Percentiles rank a stretch among this genome's conserved stretches.
Conservation (phyloP, 2,329 filamentous ascomycete species). For the Waltergamsia citrina region DNA sequence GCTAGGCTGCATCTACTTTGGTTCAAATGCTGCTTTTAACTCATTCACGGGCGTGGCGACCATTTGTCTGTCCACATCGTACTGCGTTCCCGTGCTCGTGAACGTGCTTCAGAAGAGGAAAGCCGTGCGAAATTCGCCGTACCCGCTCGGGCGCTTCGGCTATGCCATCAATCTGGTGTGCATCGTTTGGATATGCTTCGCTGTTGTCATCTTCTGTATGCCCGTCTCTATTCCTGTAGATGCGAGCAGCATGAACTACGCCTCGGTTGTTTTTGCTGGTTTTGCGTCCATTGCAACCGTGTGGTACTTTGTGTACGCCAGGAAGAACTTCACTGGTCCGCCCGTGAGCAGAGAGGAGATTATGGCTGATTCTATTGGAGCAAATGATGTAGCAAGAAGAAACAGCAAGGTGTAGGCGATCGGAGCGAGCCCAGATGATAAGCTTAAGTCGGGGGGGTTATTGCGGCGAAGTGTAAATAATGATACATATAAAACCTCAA, state of each 20-base stretch:
- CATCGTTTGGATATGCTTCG: slow-evolving; percentile 60
- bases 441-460: too few species aligned
- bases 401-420: too few species aligned
- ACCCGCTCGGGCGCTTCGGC: slow-evolving; percentile 60
- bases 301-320: slow-evolving; percentile 55
- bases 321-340: slow-evolving; percentile 56
- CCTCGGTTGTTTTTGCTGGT: slow-evolving; percentile 54
- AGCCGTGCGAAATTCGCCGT: slow-evolving; percentile 55
- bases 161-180: slow-evolving; percentile 58
- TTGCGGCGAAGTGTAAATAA: too few species aligned
- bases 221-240: slow-evolving; percentile 51
- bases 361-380: not conserved
- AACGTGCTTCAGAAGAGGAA: slow-evolving; percentile 57
- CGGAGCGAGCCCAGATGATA: too few species aligned
- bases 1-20: slow-evolving; percentile 71
- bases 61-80: slow-evolving; percentile 67
- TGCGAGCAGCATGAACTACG: slow-evolving; percentile 54
- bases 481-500: too few species aligned
- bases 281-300: slow-evolving; percentile 49
- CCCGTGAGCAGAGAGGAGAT: slow-evolving; percentile 19
- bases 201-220: slow-evolving; percentile 70
- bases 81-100: slow-evolving; percentile 67
- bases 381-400: not conserved
- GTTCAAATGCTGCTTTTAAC: slow-evolving; percentile 67
- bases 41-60: slow-evolving; percentile 73